phyloP scores from a whole-genome alignment of 208 protist genomes.

The Crithidia acanthocephali region DNA sequence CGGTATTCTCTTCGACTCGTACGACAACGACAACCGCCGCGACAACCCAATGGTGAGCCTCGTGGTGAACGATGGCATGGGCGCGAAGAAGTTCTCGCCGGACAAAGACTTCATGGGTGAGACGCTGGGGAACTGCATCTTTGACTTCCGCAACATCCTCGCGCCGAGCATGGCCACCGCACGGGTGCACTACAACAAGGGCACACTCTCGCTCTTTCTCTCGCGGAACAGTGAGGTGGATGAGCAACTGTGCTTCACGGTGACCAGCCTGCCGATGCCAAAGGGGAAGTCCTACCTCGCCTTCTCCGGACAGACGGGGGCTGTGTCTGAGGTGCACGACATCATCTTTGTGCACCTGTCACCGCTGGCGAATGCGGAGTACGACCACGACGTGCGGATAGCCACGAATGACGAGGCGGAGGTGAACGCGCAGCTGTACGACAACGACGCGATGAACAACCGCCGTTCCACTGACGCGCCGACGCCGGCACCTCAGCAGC shows the following conservation, averaged over 20 bases:
- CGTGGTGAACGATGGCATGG: conserved; percentile 52
- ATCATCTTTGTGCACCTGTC: conserved; percentile 76
- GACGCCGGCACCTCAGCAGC: conserved; percentile 12
- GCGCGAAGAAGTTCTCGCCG: conserved; percentile 37
- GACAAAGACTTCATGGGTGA: conserved; percentile 67
- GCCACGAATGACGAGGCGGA: not conserved
- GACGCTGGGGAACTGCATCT: conserved; percentile 53
- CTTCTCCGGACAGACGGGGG: conserved; percentile 72
- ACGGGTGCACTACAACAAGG: conserved; percentile 60
- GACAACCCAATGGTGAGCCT: conserved; percentile 86
- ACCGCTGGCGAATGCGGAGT: conserved; percentile 45
- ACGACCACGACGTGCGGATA: conserved; percentile 70
- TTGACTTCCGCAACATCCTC: conserved; percentile 50
- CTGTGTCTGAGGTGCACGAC: conserved; percentile 68
- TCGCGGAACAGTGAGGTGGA: conserved; percentile 46
- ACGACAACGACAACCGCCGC: conserved; percentile 83
- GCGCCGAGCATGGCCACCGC: conserved; percentile 39
- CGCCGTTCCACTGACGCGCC: not conserved
- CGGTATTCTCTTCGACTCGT: conserved; percentile 88
- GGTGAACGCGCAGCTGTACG: conserved; percentile 17
- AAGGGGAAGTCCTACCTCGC: conserved; percentile 58
- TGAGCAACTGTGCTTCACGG: conserved; percentile 55
- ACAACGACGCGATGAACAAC: conserved; percentile 41
- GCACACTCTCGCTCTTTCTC: conserved; percentile 47
- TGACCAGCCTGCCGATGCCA: conserved; percentile 40